Base-by-base conservation (phyloP, 345 rosid species). In the Sisymbrium altissimum region DNA sequence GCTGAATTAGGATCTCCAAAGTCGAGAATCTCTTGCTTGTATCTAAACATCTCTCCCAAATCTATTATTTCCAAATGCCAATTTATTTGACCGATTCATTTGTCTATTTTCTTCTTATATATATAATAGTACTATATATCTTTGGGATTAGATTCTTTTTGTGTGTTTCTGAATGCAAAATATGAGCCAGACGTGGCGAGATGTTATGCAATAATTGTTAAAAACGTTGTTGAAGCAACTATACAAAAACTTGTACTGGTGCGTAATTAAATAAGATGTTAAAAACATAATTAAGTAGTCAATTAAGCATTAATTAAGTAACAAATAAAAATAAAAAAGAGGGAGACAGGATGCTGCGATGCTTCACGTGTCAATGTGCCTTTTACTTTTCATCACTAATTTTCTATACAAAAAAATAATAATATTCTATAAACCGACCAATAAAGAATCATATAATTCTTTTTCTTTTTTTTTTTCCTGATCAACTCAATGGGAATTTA, bases 351-450 rank as follows among this genome's bases (percentile, higher is more conserved):
- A 70, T 54, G 80, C 38, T 45, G 71, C 18, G 76, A 70, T 70
- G 66, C 71, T 77, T 64, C 76, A 77, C 80, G 80, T 77, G 80
- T 54, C 44, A 70, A 70, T 77, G 76, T 77, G 80, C 72, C 62
- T 70, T 77, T 77, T 56, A 63, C 61, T 57, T 70, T 70, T 54
- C 65, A 11, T 55, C 59, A 53, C 45, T 41, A 44, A 13, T 17
- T 67, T 25, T 53, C 6, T n/a, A 6, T 1, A 23, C 25, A 23
- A 23, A 4, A 9, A 41, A 63, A 14, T 27, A 25, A 25, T 9
- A 13, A 0, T 66, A 3, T 19, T 36, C 21, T 18, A 39, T 13
- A 13, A 39, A 60, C 45, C 45, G 65, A 38, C 65, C 65, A 60
- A 14, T 61, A 11, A 23, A 21, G 13, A 36, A 30, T 30, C 33